Base-by-base conservation (phyloP, 306 rosid species). In the Cucurbita moschata region DNA sequence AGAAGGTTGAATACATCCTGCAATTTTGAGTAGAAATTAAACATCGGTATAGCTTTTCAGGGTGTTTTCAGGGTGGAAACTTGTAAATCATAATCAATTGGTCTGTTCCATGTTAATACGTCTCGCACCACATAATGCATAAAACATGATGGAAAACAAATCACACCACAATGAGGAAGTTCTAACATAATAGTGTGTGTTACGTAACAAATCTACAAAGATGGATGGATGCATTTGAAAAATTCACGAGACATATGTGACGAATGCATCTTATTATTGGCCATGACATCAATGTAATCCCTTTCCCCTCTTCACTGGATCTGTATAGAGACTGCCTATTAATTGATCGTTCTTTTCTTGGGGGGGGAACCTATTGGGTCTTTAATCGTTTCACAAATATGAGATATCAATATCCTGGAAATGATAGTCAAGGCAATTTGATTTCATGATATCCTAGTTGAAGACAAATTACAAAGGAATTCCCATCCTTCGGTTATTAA, bases 1-100 rank as follows among this genome's bases (percentile, higher is more conserved):
- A 86, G 87, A 44, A 82, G 84, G 81, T 83, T 86, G 85, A 86
- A 77, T 51, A 86, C 83, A 35, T 88, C 88, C 92, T 88, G 87
- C 56, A 63, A 75, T 70, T 79, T 44, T 44, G 19, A 43, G 75
- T 9, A 56, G 21, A 39, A 38, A 67, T 14, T 23, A 10, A n/a
- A n/a, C 75, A 5, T 11, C 50, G 9, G 44, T 52, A 50, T 6
- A 70, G 46, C 5, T 11, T 68, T 49, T 19, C 26, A 14, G 42
- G 43, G 42, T 68, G 5, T 11, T 68, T 49, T 19, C 12, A 14
- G 42, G 43, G 42, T 5, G 14, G 9, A 15, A 5, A 19, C 4
- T 12, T 9, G 38, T 30, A 1, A 50, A 50, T 50, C 54, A 50
- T 50, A 7, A 18, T 11, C 58, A 56, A 55, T 11, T 0, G 59